Evolutionary conservation across 1,284 basidiomycete genomes (phyloP).

Genomic region (Phellopilus nigrolimitatus): DNA sequence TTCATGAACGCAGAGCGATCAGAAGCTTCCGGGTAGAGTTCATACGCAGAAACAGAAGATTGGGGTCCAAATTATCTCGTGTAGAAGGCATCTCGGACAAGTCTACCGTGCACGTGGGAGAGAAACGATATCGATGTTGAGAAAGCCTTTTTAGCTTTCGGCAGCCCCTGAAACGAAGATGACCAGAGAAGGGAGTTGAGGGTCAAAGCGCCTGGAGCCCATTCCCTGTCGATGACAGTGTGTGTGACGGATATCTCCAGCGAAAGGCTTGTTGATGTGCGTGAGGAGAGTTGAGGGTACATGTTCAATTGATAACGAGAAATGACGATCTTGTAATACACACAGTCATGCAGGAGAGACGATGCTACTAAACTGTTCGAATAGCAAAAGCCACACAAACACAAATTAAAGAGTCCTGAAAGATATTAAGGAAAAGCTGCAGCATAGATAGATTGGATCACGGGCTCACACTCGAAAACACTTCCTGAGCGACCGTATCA

Average conservation of each 20-base stretch:
- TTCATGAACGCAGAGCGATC: slow-evolving; percentile 4
- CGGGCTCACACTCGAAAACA: slow-evolving; percentile 58
- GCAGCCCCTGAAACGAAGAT: slow-evolving; percentile 11
- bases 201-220: neutral
- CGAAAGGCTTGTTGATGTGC: too few relatives aligned
- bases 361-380: slow-evolving; percentile 37
- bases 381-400: slow-evolving; percentile 72
- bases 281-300: too few relatives aligned
- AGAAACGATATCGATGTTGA: slow-evolving; percentile 6
- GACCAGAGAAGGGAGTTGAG: neutral
- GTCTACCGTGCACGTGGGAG: slow-evolving; percentile 3
- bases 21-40: slow-evolving; percentile 6
- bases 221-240: neutral
- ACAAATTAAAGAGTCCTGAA: slow-evolving; percentile 68
- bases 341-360: neutral
- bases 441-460: slow-evolving; percentile 20
- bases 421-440: slow-evolving; percentile 11
- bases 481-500: slow-evolving; percentile 63
- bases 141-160: slow-evolving; percentile 19
- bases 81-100: neutral
- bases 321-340: slow-evolving; percentile 11
- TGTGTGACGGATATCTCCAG: neutral
- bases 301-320: neutral
- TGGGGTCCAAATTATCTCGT: slow-evolving; percentile 7
- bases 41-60: slow-evolving; percentile 3